Conservation (phyloP, 2,329 filamentous ascomycete species). For the Lojkania enalia region DNA sequence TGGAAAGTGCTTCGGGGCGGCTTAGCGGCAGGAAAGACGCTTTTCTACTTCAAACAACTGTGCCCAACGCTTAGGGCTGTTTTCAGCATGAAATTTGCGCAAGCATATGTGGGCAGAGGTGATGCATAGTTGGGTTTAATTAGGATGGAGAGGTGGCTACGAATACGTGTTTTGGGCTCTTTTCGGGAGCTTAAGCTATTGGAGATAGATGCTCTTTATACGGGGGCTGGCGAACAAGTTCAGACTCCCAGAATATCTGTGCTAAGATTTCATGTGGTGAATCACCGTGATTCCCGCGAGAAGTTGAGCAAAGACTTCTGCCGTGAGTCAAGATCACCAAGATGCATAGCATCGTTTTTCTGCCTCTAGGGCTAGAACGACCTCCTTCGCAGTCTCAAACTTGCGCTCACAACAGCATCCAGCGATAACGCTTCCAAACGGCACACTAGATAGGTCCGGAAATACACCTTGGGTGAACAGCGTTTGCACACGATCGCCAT, state of each 20-base stretch:
- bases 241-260: not conserved
- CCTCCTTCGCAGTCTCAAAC: conserved; percentile 14
- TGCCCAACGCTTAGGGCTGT: too few relatives aligned
- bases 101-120: too few relatives aligned
- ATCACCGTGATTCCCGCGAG: not conserved
- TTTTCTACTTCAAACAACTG: too few relatives aligned
- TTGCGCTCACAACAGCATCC: conserved; percentile 16
- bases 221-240: too few relatives aligned
- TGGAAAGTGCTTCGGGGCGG: too few relatives aligned
- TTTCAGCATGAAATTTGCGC: too few relatives aligned
- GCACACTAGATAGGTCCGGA: conserved; percentile 11
- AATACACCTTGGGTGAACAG: conserved; percentile 14
- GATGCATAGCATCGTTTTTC: conserved; percentile 3
- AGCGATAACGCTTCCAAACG: conserved; percentile 12
- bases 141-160: too few relatives aligned
- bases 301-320: not conserved
- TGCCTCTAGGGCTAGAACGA: conserved; percentile 15
- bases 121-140: too few relatives aligned
- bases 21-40: too few relatives aligned
- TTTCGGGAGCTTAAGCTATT: too few relatives aligned
- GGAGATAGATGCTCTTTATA: too few relatives aligned
- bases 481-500: conserved; percentile 8
- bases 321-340: not conserved
- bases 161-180: too few relatives aligned
- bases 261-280: not conserved